Conservation (phyloP, 257 asterid species). For the Thymus quinquecostatus region DNA sequence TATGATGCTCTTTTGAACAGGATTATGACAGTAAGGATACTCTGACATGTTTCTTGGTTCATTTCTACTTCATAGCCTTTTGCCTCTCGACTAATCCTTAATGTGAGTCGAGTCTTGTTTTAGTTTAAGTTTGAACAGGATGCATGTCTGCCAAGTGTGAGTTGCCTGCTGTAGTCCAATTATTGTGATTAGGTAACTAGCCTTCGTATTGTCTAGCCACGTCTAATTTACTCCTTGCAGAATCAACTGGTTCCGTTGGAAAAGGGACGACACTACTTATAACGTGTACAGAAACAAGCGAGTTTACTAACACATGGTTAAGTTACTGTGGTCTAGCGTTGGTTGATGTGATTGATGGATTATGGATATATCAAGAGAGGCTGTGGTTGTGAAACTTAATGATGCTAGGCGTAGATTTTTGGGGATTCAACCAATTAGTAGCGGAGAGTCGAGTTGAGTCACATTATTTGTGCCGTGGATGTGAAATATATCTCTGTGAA, state of each 20-base stretch:
- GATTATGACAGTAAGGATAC: background rate
- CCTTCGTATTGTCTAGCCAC: background rate
- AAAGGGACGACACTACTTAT: no score
- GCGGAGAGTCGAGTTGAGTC: no score
- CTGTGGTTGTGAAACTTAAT: no score
- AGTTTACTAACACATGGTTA: no score
- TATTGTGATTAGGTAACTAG: background rate
- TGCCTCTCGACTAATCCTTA: background rate
- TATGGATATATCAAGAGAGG: background rate
- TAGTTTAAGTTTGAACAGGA: background rate
- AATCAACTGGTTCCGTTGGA: no score
- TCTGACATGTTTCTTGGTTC: background rate
- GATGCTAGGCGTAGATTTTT: no score
- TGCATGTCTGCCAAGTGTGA: background rate
- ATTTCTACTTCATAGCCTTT: slow-evolving; percentile 1
- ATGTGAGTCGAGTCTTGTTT: background rate
- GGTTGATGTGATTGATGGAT: background rate
- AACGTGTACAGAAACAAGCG: no score
- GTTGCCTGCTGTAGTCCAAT: background rate
- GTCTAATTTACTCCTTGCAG: background rate
- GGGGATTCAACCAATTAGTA: no score
- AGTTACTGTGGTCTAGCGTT: no score
- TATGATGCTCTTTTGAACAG: background rate
- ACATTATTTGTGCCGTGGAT: no score
- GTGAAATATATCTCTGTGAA: no score